phyloP scores from a whole-genome alignment of 2,329 filamentous ascomycete genomes.

The Hypoxylon rubiginosum region DNA sequence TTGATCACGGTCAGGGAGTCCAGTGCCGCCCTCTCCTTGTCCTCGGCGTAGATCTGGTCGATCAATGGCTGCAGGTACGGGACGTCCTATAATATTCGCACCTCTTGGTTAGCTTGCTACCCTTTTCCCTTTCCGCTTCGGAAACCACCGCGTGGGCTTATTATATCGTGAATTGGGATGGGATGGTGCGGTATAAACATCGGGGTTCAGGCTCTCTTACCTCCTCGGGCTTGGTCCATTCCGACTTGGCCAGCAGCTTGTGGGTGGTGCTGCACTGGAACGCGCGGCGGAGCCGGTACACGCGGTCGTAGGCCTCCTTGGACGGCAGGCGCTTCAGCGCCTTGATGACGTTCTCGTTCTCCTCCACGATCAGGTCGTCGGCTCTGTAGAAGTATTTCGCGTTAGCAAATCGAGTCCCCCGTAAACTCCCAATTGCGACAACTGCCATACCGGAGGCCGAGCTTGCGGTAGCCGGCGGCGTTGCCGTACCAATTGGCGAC shows the following conservation, averaged over 20 bases:
- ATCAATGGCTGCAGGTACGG: constrained; percentile 69
- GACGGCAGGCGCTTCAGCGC: constrained; percentile 91
- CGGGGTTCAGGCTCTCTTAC: constrained; percentile 54
- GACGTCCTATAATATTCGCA: constrained; percentile 59
- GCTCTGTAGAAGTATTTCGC: constrained; percentile 70
- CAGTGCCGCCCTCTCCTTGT: constrained; percentile 65
- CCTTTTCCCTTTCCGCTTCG: background rate
- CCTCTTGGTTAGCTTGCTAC: constrained; percentile 14
- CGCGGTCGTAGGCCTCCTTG: constrained; percentile 94
- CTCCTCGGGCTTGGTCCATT: constrained; percentile 71
- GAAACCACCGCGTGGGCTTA: background rate
- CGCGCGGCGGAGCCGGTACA: constrained; percentile 96
- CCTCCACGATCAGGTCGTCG: constrained; percentile 96
- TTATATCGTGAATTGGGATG: constrained; percentile 5
- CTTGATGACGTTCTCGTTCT: constrained; percentile 86
- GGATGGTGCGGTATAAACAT: background rate
- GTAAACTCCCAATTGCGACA: constrained; percentile 17
- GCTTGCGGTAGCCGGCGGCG: constrained; percentile 90
- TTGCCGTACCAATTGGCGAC: constrained; percentile 90
- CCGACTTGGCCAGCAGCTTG: constrained; percentile 72
- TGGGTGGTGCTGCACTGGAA: constrained; percentile 80
- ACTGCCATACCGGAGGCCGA: constrained; percentile 82
- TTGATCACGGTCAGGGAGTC: constrained; percentile 51
- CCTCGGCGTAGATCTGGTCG: constrained; percentile 62
- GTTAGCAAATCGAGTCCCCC: constrained; percentile 18